Evolutionary conservation across 768 basidiomycete species (phyloP).

Genomic region (Trametes cinnabarina): DNA sequence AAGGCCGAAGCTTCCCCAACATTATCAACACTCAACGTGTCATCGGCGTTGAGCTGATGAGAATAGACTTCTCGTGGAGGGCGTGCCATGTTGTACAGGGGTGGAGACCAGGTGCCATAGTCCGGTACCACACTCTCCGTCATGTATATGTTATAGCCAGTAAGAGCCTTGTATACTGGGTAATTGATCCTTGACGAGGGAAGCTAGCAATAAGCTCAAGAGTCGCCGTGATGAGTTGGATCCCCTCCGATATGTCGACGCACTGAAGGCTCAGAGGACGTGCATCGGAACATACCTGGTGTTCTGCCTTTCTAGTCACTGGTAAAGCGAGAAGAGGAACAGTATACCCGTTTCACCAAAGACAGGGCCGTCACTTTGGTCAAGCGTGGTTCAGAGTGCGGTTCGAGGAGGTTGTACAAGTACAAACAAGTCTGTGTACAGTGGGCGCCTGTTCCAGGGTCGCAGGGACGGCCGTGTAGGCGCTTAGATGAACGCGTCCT

Average conservation of each 20-base stretch:
- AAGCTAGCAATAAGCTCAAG: no score
- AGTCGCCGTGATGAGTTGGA: no score
- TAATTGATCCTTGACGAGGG: no score
- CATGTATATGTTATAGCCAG: background rate
- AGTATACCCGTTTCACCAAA: no score
- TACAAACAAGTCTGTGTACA: background rate
- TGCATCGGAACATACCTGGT: no score
- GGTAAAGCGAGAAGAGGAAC: no score
- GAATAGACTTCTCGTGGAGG: background rate
- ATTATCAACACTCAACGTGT: background rate
- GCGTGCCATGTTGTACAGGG: constrained; percentile 4
- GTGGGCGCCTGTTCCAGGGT: constrained; percentile 6
- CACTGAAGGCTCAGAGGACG: no score
- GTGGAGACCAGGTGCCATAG: constrained; percentile 8
- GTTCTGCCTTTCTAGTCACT: no score
- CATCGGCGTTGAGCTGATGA: background rate
- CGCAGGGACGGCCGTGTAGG: background rate
- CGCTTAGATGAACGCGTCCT: constrained; percentile 4
- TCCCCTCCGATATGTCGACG: no score
- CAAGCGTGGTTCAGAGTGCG: no score
- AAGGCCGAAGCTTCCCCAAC: constrained; percentile 32
- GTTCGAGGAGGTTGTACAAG: background rate
- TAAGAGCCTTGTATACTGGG: background rate
- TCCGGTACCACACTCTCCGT: background rate
- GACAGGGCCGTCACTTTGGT: no score